These are phyloP conservation scores for Monascus purpureus DNA, from an alignment of 495 filamentous ascomycete genomes.

Conservation along the genomic window DNA sequence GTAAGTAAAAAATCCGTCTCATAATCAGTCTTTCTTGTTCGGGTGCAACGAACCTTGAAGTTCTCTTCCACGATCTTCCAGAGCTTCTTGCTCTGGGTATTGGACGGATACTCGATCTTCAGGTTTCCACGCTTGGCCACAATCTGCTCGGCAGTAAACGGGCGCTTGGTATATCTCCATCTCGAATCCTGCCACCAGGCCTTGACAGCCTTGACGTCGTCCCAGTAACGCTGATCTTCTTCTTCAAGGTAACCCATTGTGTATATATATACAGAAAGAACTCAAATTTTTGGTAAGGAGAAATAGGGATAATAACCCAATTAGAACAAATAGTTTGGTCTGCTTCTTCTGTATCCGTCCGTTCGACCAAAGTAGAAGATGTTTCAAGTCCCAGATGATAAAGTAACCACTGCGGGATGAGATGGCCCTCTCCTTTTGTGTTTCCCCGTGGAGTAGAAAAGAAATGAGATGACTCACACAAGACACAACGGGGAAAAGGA, in stretches of 20 bases:
- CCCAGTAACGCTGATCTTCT: conserved; percentile 67
- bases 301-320: background rate
- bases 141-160: conserved; percentile 94
- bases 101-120: conserved; percentile 85
- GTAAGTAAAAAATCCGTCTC: background rate
- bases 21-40: conserved; percentile 68
- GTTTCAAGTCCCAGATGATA: background rate
- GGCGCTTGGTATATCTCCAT: conserved; percentile 85
- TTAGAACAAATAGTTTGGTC: too few relatives aligned
- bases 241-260: conserved; percentile 42
- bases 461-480: conserved; percentile 1
- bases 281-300: conserved; percentile 5
- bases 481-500: conserved; percentile 3
- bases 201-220: conserved; percentile 77
- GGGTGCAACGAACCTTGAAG: conserved; percentile 55
- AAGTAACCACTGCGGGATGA: background rate
- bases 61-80: conserved; percentile 79
- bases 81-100: conserved; percentile 79
- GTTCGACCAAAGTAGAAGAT: too few relatives aligned
- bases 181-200: conserved; percentile 86
- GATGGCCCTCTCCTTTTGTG: background rate
- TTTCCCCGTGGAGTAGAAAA: conserved; percentile 1
- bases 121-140: conserved; percentile 86
- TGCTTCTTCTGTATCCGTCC: too few relatives aligned
- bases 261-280: background rate